Evolutionary conservation across 1,139 yeast genomes (phyloP).

Genomic region (Debaryomyces fabryi): DNA sequence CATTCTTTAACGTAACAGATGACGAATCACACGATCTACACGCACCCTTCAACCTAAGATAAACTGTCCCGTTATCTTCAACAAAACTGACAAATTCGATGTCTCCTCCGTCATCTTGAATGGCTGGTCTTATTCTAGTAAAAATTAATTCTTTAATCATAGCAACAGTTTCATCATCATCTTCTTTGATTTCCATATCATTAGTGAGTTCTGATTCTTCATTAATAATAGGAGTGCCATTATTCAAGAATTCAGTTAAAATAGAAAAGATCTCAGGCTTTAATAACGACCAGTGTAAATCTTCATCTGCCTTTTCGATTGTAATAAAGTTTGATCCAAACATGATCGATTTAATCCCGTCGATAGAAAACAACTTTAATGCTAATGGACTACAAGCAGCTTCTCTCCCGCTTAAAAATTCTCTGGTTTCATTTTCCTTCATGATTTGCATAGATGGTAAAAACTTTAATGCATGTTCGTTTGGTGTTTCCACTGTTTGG

Average conservation of each 20-base stretch:
- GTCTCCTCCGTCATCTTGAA: slow-evolving; percentile 86
- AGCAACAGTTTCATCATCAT: slow-evolving; percentile 77
- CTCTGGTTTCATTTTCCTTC: slow-evolving; percentile 51
- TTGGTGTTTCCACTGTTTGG: slow-evolving; percentile 49
- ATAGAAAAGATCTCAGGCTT: slow-evolving; percentile 89
- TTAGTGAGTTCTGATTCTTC: slow-evolving; percentile 30
- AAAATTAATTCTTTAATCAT: slow-evolving; percentile 93
- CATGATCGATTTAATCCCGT: slow-evolving; percentile 55
- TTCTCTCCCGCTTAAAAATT: slow-evolving; percentile 57
- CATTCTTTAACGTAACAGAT: slow-evolving; percentile 73
- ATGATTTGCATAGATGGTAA: slow-evolving; percentile 48
- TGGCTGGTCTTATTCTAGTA: slow-evolving; percentile 94
- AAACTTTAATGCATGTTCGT: slow-evolving; percentile 51
- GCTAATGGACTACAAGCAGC: slow-evolving; percentile 60
- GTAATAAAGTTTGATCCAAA: slow-evolving; percentile 75
- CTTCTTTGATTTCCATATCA: slow-evolving; percentile 51
- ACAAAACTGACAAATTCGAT: slow-evolving; percentile 70
- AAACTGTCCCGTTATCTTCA: slow-evolving; percentile 66
- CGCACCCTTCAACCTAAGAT: slow-evolving; percentile 70
- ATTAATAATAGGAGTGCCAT: slow-evolving; percentile 66
- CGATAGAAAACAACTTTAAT: slow-evolving; percentile 52
- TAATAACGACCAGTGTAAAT: slow-evolving; percentile 69
- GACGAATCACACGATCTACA: slow-evolving; percentile 80
- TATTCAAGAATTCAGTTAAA: slow-evolving; percentile 78
- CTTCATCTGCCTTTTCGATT: slow-evolving; percentile 63